Conservation (phyloP, 106 monocot genomes). For the Allium fistulosum region DNA sequence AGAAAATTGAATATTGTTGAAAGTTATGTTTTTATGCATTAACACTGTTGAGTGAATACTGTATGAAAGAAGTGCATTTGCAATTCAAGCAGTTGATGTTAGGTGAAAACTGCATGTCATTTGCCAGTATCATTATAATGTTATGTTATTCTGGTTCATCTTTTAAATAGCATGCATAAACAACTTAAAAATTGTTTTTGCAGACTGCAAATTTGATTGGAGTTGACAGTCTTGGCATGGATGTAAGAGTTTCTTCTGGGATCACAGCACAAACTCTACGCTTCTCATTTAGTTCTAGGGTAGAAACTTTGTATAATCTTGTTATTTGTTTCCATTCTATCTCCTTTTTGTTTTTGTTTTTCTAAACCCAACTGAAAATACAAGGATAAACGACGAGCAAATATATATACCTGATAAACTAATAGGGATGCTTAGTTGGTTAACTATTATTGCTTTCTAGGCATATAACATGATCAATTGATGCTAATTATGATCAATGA, state of each 20-base stretch:
- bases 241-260: constrained; percentile 64
- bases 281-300: constrained; percentile 68
- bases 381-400: no score
- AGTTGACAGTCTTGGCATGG: constrained; percentile 78
- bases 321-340: no score
- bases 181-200: not conserved
- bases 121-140: not conserved
- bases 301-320: constrained; percentile 14
- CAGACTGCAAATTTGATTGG: constrained; percentile 70
- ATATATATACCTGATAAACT: no score
- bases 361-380: no score
- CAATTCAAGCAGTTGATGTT: no score
- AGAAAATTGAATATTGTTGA: not conserved
- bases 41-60: not conserved
- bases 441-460: no score
- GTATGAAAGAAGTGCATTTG: no score
- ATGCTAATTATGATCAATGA: no score
- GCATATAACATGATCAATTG: no score
- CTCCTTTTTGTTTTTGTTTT: no score
- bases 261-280: constrained; percentile 55
- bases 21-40: not conserved
- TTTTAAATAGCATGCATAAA: not conserved
- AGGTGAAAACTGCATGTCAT: not conserved
- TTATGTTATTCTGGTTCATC: not conserved
- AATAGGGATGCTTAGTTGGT: no score